Evolutionary conservation across 192 early-diverging fungal genomes (phyloP), one percentile per base, ranked within the genome.

Genomic region (Coemansia reversa): DNA sequence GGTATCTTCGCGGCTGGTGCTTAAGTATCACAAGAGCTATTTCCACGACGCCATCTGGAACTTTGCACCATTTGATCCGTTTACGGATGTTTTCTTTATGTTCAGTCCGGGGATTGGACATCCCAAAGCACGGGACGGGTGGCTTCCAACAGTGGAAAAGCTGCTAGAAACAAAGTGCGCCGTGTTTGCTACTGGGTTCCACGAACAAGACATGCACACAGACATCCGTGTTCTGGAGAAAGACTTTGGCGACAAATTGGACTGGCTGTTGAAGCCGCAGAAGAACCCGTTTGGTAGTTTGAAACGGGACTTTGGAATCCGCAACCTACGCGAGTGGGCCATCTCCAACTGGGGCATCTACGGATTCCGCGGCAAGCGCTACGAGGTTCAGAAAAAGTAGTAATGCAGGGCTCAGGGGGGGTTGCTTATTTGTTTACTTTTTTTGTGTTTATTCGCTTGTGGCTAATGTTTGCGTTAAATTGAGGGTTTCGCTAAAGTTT

Each of bases 271-370:
- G 54, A 79, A 84, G 62, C 88, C 91, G 6, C 69, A 78, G 52
- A 76, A 83, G 51, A 92, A 92, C 50, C 76, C 70, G 25, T 91
- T 91, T 62, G 79, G 82, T 33, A 88, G 86, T 64, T 66, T 90
- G 66, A 91, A 90, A 72, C 85, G 84, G 51, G 89, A 92, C 60
- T 78, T 91, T 72, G 86, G 90, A 47, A 70, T 89, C 63, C 72
- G 84, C 25, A 90, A 92, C 68, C 72, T 92, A 62, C 72, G 88
- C 55, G 86, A 91, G 58, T 84, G 81, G 52, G 85, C 88, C 12
- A 86, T 85, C 62, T 85, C 89, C 53, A 92, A 92, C 72, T 90
- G 89, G 88, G 90, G 88, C 24, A 87, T 92, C 59, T 92, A 88
- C 76, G 88, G 85, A 29, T 86, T 92, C 67, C 86, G 91, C 57